These are phyloP conservation scores for Amoebophrya sp. DNA, from an alignment of 169 alveolate species.

Conservation along the genomic window DNA sequence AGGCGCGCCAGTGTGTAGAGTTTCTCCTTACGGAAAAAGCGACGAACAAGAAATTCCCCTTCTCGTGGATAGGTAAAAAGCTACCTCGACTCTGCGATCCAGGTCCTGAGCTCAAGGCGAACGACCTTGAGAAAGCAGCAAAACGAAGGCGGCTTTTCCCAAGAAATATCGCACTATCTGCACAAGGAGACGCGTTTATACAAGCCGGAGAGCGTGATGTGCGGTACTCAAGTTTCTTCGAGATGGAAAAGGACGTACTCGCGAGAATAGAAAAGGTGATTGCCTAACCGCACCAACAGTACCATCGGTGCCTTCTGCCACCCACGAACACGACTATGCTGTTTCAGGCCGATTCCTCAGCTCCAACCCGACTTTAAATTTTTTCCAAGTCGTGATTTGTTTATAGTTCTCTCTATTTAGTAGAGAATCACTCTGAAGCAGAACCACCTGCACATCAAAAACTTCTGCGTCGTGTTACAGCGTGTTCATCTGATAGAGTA, in stretches of 20 bases:
- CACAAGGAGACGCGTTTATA: not conserved
- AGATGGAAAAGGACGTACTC: not conserved
- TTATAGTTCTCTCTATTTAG: no score
- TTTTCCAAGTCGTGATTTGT: no score
- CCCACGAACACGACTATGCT: no score
- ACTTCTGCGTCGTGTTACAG: no score
- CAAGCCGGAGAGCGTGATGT: not conserved
- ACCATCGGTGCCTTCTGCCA: no score
- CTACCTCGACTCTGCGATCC: not conserved
- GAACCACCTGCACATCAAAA: no score
- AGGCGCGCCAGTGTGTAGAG: constrained; percentile 1
- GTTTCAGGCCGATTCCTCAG: no score
- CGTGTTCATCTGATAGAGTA: no score
- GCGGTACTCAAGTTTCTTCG: not conserved
- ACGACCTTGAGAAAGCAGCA: not conserved
- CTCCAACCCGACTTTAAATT: no score
- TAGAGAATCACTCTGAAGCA: no score
- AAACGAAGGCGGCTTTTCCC: not conserved
- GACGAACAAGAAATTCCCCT: not conserved
- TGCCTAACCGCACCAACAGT: no score
- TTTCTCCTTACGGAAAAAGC: not conserved
- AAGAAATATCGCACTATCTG: not conserved
- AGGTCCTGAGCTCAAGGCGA: not conserved
- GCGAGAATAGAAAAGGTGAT: not conserved
- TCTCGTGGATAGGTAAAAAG: not conserved